Evolutionary conservation across 179 eudicot species (phyloP), one percentile per base, ranked within the genome.

Genomic region (Silene vulgaris): DNA sequence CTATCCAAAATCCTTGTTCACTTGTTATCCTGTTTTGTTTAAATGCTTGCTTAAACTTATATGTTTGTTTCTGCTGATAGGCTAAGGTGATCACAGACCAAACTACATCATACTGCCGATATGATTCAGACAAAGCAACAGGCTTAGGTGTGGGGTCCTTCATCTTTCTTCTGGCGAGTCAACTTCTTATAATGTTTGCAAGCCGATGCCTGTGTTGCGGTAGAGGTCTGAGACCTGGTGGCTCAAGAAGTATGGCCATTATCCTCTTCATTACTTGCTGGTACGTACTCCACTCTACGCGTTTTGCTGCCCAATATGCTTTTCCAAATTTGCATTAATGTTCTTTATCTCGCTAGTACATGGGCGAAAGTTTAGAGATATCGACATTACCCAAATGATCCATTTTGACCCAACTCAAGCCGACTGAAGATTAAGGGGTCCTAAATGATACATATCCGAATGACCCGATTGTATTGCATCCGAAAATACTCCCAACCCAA

Each of bases 141-240:
- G 92, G 93, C 65, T 73, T 90, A 67, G 99, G 96, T 52, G 88
- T 80, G 37, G 97, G 89, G 11, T 78, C 99, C 13, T 75, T 95
- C 45, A 29, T 95, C 45, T 70, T 89, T 63, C 95, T 95, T 68
- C 56, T 90, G 75, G 89, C 84, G 48, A 88, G 95, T 79, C 99
- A 95, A 74, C 86, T 88, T 48, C 87, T 95, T 73, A 78, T 95
- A 69, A 92, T 87, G 96, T 75, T 82, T n/a, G 89, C 86, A 2
- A 92, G 89, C 80, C 86, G 93, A 80, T 95, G 99, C 79, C 68
- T 95, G 72, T 95, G 99, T 74, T 92, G 96, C 78, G 99, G 99
- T 17, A 87, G 89, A 76, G 99, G 91, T 72, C 83, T 95, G 71
- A 82, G 89, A 73, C 97, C 97, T 19, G 89, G 97, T 73, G 79